Conservation (phyloP, 1,284 basidiomycete genomes). For the Ganoderma meredithae region DNA sequence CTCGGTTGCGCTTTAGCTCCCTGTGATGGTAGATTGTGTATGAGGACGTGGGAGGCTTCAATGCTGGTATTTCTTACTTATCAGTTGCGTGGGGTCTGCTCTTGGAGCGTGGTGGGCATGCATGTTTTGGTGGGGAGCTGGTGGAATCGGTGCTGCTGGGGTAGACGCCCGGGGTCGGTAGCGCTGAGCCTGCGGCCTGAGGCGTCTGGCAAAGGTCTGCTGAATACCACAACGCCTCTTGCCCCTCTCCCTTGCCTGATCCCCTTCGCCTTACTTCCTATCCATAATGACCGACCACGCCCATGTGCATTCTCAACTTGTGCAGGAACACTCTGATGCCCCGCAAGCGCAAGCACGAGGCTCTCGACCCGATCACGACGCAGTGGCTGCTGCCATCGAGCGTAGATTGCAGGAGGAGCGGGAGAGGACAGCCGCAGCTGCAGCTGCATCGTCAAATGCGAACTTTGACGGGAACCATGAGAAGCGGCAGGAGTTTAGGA, state of each 20-base stretch:
- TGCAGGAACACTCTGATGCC: background rate
- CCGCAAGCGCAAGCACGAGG: conserved; percentile 6
- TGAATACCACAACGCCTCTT: conserved; percentile 12
- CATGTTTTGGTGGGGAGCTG: background rate
- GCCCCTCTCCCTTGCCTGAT: conserved; percentile 2
- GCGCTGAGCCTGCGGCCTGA: background rate
- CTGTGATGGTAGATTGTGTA: background rate
- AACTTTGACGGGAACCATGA: conserved; percentile 65
- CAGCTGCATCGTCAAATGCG: conserved; percentile 31
- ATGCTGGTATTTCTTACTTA: too few species aligned
- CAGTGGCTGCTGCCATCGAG: conserved; percentile 34
- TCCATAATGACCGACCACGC: background rate
- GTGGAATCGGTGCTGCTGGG: background rate
- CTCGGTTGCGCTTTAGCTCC: background rate
- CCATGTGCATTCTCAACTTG: conserved; percentile 16
- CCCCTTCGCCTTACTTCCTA: background rate
- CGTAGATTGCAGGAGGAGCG: conserved; percentile 32
- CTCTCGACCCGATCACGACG: conserved; percentile 31
- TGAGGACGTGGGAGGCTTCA: background rate
- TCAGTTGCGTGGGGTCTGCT: background rate
- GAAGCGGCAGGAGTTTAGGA: conserved; percentile 71
- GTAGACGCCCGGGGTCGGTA: background rate
- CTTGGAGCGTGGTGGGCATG: background rate
- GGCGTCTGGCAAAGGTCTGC: background rate
- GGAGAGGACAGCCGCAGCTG: conserved; percentile 24